Evolutionary conservation across 1,284 basidiomycete genomes (phyloP).

Genomic region (Tremellales sp.): DNA sequence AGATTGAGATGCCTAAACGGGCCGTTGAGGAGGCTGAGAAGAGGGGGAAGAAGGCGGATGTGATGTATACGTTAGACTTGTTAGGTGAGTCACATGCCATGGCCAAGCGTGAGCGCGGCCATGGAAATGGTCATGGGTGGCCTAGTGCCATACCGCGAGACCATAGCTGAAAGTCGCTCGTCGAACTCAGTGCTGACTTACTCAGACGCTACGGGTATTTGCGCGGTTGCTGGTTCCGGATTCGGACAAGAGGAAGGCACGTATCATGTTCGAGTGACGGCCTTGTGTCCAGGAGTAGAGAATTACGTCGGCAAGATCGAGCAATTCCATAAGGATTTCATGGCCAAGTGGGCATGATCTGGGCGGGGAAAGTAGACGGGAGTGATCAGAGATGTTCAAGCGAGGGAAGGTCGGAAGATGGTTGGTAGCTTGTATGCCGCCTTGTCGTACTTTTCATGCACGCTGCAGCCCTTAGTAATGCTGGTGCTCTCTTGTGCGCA

Average conservation of each 20-base stretch:
- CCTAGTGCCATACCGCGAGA: no score
- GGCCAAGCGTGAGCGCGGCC: no score
- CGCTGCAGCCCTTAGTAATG: no score
- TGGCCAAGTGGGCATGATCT: conserved; percentile 59
- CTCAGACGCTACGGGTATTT: conserved; percentile 77
- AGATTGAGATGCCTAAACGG: conserved; percentile 63
- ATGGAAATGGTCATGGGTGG: no score
- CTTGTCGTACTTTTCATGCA: no score
- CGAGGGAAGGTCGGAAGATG: neutral
- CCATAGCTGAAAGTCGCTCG: no score
- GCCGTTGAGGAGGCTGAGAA: conserved; percentile 69
- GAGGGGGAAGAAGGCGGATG: conserved; percentile 74
- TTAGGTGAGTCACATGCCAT: conserved; percentile 57
- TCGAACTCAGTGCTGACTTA: no score
- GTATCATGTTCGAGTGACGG: conserved; percentile 82
- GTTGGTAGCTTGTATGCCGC: no score
- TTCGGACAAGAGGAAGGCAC: conserved; percentile 87
- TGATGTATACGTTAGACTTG: conserved; percentile 76
- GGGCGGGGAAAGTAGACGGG: neutral
- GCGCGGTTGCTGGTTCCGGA: conserved; percentile 84
- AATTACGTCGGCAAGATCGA: conserved; percentile 82
- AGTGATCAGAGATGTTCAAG: neutral
- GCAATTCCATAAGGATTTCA: conserved; percentile 73
- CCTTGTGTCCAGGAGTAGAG: conserved; percentile 76
- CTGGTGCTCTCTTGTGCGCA: no score